These are phyloP conservation scores for Talaromyces nanjingensis DNA, from an alignment of 495 filamentous ascomycete genomes.

Conservation along the genomic window DNA sequence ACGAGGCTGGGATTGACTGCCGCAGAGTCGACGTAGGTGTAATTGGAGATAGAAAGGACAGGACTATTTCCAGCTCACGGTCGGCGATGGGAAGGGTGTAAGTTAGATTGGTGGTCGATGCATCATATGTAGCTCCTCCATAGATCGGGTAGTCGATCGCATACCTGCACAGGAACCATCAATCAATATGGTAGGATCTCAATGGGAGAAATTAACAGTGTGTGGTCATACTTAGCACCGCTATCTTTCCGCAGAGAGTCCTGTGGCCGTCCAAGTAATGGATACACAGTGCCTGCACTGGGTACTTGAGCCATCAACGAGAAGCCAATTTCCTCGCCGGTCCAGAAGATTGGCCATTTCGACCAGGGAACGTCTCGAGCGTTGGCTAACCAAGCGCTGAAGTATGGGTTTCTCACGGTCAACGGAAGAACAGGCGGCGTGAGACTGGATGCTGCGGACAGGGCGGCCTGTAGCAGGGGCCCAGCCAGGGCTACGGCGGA, in stretches of 20 bases:
- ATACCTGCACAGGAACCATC: constrained; percentile 34
- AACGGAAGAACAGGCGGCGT: constrained; percentile 82
- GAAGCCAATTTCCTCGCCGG: constrained; percentile 78
- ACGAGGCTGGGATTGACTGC: constrained; percentile 85
- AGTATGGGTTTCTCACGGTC: constrained; percentile 84
- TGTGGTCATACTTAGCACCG: constrained; percentile 28
- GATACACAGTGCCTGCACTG: constrained; percentile 65
- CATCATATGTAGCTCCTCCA: constrained; percentile 76
- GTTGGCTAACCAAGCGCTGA: constrained; percentile 79
- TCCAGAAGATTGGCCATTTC: constrained; percentile 94
- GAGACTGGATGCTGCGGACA: constrained; percentile 36
- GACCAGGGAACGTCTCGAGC: constrained; percentile 81
- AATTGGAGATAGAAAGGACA: constrained; percentile 89
- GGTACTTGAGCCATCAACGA: constrained; percentile 72
- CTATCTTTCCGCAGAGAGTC: constrained; percentile 55
- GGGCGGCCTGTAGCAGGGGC: constrained; percentile 27
- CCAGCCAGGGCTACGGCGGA: constrained; percentile 27
- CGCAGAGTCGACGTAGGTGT: constrained; percentile 87
- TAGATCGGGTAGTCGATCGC: constrained; percentile 66
- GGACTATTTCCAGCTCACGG: constrained; percentile 48
- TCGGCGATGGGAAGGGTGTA: constrained; percentile 57
- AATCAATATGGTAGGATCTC: not conserved
- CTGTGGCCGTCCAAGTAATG: constrained; percentile 79
- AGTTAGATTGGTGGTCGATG: constrained; percentile 86
- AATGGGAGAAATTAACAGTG: not conserved